Conservation (phyloP, 2,329 filamentous ascomycete species). For the Tympanopsis confertula region DNA sequence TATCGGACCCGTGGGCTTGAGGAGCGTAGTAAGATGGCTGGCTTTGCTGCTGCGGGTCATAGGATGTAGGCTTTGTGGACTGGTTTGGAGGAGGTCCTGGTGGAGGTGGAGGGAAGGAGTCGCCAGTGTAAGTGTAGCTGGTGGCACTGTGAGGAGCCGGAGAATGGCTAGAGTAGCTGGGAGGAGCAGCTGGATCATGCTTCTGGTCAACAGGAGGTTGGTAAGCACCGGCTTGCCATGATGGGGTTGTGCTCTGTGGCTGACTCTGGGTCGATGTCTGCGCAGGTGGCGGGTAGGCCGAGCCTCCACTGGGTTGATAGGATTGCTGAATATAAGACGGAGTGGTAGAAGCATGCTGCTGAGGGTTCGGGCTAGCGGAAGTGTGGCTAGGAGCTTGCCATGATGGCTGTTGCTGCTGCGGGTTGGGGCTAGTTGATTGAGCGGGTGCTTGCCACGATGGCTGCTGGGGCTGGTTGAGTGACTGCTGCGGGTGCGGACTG, state of each 20-base stretch:
- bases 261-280: too few species aligned
- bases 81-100: conserved; percentile 15
- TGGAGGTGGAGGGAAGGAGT: conserved; percentile 24
- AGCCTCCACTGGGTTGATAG: too few species aligned
- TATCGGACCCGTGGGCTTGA: too few species aligned
- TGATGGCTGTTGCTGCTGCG: conserved; percentile 5
- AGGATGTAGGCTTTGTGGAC: background rate
- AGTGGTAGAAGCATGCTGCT: too few species aligned
- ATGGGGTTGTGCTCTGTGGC: too few species aligned
- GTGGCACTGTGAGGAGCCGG: conserved; percentile 7
- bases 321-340: too few species aligned
- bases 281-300: too few species aligned
- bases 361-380: conserved; percentile 5
- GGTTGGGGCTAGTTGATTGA: conserved; percentile 3
- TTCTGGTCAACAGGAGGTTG: too few species aligned
- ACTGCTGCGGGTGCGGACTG: conserved; percentile 7
- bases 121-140: conserved; percentile 8
- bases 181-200: too few species aligned
- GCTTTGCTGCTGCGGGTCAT: background rate
- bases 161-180: conserved; percentile 1
- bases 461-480: background rate
- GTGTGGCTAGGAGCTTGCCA: conserved; percentile 1
- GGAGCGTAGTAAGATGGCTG: too few species aligned
- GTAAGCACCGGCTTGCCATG: too few species aligned
- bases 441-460: conserved; percentile 3